Base-by-base conservation (phyloP, 495 filamentous ascomycete genomes). In the Chaetomidium leptoderma region DNA sequence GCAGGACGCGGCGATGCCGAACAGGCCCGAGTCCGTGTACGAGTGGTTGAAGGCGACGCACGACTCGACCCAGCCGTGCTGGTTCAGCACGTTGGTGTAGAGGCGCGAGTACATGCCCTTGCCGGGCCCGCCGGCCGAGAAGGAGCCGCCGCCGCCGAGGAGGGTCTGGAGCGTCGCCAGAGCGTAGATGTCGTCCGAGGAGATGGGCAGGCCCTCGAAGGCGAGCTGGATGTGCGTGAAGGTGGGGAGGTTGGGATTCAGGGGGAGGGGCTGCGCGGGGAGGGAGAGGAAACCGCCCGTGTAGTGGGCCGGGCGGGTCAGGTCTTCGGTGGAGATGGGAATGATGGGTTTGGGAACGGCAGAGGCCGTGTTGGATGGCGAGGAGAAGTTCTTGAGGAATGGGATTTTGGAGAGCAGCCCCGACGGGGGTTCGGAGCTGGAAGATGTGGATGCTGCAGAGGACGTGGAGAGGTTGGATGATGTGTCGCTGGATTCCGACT, bases 41-140 rank as follows among this genome's bases (percentile, higher is more conserved):
- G 87, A 88, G 73, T 98, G 91, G 74, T 97, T 97, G 81, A 97
- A 96, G 29, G 92, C 86, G 39, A 96, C 82, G 70, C 92, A 96
- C 59, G 83, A 90, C 72, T 98, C 93, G 11, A 98, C 89, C 91
- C 91, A 97, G 48, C 87, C 90, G 75, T 96, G 82, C 71, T 97
- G 93, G 77, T 98, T 98, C 46, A 98, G 83, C 10, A 97, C 92
- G 71, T 97, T 95, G 57, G 91, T 97, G 77, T 96, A 98, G 29
- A 97, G 82, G 6, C 95, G 88, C 17, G 89, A 92, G 76, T 96
- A 97, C 93, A 98, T 97, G 58, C 93, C 93, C 76, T 99, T 99
- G 46, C 93, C 93, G 19, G 93, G 93, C 3, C 93, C 93, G 61
- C 93, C 93, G 39, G 93, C 93, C n/a, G 87, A 91, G 76, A 99